These are phyloP conservation scores for Balamuthia mandrillaris DNA, from an alignment of 208 protist species.

Conservation along the genomic window DNA sequence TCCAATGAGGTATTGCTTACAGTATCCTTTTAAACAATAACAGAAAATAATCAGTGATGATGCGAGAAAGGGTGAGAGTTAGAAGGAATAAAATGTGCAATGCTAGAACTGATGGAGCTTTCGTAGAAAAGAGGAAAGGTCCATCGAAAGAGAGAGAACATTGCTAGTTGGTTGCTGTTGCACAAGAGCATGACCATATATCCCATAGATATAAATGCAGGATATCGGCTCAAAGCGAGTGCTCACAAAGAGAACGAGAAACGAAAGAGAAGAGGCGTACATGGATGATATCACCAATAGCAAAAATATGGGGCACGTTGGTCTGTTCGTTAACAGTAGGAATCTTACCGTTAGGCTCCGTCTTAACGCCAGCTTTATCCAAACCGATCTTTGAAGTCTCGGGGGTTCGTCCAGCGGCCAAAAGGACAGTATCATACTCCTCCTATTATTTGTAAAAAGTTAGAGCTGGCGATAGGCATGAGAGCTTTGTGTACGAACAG, in stretches of 20 bases:
- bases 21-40: conserved; percentile 53
- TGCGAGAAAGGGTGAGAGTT: too few relatives aligned
- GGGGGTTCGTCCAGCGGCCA: conserved; percentile 76
- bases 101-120: background rate
- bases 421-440: conserved; percentile 80
- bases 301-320: conserved; percentile 77
- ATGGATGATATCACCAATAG: conserved; percentile 76
- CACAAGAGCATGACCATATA: background rate
- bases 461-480: background rate
- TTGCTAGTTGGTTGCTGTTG: background rate
- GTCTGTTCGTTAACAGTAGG: conserved; percentile 66
- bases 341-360: conserved; percentile 21
- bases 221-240: background rate
- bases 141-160: background rate
- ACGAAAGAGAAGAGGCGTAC: background rate
- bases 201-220: background rate
- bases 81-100: background rate
- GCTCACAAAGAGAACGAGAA: background rate
- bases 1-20: conserved; percentile 45
- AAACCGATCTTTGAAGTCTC: conserved; percentile 65
- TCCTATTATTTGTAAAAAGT: conserved; percentile 22
- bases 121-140: background rate
- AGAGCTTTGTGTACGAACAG: background rate
- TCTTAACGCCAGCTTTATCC: conserved; percentile 56
- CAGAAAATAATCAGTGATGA: too few relatives aligned